A percentile compares a stretch with the other conserved stretches of the same genome.
Conservation (phyloP, 306 rosid species). For the Rosa rugosa region DNA sequence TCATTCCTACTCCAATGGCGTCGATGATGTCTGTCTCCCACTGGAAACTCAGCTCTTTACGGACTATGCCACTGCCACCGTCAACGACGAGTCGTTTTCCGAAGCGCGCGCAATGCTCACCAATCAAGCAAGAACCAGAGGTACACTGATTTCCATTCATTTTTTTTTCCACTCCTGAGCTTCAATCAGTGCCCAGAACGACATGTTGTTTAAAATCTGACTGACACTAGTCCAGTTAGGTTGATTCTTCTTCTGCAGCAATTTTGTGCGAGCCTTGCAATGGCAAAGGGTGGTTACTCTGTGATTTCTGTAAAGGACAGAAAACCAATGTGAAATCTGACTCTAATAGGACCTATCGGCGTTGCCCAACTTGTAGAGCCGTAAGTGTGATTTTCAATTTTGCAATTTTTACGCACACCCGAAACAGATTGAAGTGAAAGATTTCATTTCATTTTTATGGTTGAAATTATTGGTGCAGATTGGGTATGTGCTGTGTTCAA, state of each 20-base stretch:
- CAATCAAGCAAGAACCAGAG: constrained; percentile 44
- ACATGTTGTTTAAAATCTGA: background rate
- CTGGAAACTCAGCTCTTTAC: constrained; percentile 13
- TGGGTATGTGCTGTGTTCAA: constrained; percentile 74
- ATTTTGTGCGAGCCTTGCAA: constrained; percentile 75
- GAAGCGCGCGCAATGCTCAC: constrained; percentile 41
- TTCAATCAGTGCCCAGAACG: background rate
- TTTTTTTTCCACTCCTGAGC: background rate
- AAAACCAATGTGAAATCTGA: constrained; percentile 74
- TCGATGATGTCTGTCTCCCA: constrained; percentile 28
- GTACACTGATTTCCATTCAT: constrained; percentile 13
- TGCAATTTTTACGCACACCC: background rate
- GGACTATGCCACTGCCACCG: constrained; percentile 1
- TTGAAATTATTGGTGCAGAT: constrained; percentile 43
- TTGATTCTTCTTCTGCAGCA: constrained; percentile 33
- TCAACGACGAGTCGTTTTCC: constrained; percentile 21
- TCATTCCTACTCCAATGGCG: constrained; percentile 26
- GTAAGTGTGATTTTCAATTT: constrained; percentile 34
- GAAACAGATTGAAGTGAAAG: background rate
- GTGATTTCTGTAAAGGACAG: constrained; percentile 83
- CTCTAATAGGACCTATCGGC: constrained; percentile 70
- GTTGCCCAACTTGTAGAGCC: constrained; percentile 93
- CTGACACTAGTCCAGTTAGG: constrained; percentile 45
- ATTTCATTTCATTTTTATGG: background rate
- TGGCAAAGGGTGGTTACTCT: constrained; percentile 78